phyloP scores from a whole-genome alignment of 805 yeast species.

The Nakazawaea wickerhamii region DNA sequence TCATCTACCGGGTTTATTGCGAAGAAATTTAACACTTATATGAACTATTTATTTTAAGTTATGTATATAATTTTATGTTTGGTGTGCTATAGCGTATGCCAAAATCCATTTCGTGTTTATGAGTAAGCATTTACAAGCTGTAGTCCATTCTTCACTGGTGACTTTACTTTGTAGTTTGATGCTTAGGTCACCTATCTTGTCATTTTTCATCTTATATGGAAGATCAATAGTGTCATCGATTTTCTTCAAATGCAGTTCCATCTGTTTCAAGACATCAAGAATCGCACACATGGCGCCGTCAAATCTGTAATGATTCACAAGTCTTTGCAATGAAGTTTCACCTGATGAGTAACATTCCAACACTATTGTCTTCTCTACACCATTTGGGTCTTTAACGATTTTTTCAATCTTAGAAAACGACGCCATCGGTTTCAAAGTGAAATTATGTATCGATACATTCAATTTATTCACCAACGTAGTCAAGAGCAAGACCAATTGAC shows the following conservation, averaged over 20 bases:
- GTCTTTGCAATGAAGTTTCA: constrained; percentile 64
- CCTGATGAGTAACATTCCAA: constrained; percentile 63
- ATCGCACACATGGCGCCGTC: constrained; percentile 81
- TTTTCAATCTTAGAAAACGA: constrained; percentile 75
- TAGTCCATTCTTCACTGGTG: constrained; percentile 80
- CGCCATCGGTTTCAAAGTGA: constrained; percentile 75
- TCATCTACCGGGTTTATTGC: constrained; percentile 21
- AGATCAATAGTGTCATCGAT: constrained; percentile 53
- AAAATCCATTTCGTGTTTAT: constrained; percentile 83
- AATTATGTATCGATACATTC: constrained; percentile 49
- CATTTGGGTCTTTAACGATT: constrained; percentile 31
- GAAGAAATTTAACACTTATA: constrained; percentile 18
- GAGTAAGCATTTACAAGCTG: constrained; percentile 76
- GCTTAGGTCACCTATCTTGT: constrained; percentile 70
- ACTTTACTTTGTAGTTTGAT: constrained; percentile 61
- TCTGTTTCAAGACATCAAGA: constrained; percentile 51
- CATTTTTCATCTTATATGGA: constrained; percentile 70
- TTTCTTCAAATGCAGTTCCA: constrained; percentile 38
- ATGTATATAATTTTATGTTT: constrained; percentile 3
- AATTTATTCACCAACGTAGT: constrained; percentile 58
- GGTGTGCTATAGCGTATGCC: constrained; percentile 54
- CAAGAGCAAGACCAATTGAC: constrained; percentile 70
- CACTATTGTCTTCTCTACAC: constrained; percentile 34
- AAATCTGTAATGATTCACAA: constrained; percentile 67
- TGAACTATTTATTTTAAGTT: constrained; percentile 9